phyloP scores from a whole-genome alignment of 257 asterid genomes.

The Jacaranda mimosifolia region DNA sequence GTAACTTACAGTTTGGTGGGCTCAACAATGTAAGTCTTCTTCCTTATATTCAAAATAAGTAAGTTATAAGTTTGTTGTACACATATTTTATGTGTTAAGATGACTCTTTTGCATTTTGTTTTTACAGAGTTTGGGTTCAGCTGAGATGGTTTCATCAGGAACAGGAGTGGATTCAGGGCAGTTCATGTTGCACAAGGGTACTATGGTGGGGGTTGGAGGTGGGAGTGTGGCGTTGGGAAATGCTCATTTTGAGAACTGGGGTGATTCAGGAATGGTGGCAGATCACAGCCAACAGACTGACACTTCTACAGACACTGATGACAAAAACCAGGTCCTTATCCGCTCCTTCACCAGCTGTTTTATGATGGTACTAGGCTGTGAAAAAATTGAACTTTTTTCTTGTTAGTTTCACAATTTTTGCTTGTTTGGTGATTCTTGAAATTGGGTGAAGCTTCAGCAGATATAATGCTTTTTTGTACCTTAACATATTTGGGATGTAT shows the following conservation, averaged over 20 bases:
- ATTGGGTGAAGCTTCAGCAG: not conserved
- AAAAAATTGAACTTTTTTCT: slow-evolving; percentile 16
- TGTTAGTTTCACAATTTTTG: slow-evolving; percentile 8
- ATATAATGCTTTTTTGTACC: not conserved
- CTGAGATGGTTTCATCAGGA: slow-evolving; percentile 67
- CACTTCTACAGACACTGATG: slow-evolving; percentile 62
- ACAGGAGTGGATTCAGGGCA: slow-evolving; percentile 59
- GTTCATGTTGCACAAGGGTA: slow-evolving; percentile 51
- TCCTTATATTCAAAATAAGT: not conserved
- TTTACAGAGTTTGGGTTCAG: slow-evolving; percentile 69
- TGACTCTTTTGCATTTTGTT: slow-evolving; percentile 9
- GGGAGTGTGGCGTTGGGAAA: slow-evolving; percentile 61
- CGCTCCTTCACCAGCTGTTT: not conserved
- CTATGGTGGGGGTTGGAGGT: slow-evolving; percentile 41
- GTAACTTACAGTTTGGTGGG: slow-evolving; percentile 76
- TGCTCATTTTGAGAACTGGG: slow-evolving; percentile 61
- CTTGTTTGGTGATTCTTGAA: slow-evolving; percentile 12
- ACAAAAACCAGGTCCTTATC: slow-evolving; percentile 48
- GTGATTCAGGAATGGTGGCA: slow-evolving; percentile 51
- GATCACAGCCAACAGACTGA: slow-evolving; percentile 62
- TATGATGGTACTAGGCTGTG: not conserved
- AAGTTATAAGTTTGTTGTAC: not conserved
- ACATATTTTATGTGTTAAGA: not conserved
- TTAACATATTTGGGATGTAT: slow-evolving; percentile 1
- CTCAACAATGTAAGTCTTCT: slow-evolving; percentile 56